A percentile compares a stretch with the other conserved stretches of the same genome.
phyloP scores from a whole-genome alignment of 352 stramenopile species.

The Phytophthora litchii region DNA sequence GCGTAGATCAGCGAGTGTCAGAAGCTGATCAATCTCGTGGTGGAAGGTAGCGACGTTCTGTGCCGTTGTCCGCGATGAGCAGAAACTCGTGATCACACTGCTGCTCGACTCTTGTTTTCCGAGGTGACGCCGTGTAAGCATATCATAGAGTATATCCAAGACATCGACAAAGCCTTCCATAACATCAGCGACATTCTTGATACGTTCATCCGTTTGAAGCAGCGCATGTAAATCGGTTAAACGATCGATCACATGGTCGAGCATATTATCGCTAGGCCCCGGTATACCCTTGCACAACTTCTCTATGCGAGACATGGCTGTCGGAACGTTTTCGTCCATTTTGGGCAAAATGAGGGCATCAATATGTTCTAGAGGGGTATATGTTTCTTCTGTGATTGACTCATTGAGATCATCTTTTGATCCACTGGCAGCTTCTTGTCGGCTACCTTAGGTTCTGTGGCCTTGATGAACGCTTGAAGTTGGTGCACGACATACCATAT shows the following conservation, averaged over 20 bases:
- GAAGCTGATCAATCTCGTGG: slow-evolving; percentile 31
- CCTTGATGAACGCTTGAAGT: slow-evolving; percentile 23
- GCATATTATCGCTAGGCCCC: slow-evolving; percentile 9
- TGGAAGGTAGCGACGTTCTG: slow-evolving; percentile 31
- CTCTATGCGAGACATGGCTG: slow-evolving; percentile 21
- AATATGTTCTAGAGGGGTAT: slow-evolving; percentile 19
- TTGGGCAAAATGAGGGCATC: slow-evolving; percentile 31
- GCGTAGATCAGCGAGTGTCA: slow-evolving; percentile 20
- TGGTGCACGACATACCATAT: slow-evolving; percentile 43
- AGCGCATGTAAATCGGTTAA: slow-evolving; percentile 14
- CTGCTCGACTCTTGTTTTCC: slow-evolving; percentile 19
- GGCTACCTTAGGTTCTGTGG: not conserved
- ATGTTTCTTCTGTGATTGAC: slow-evolving; percentile 5
- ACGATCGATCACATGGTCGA: slow-evolving; percentile 20
- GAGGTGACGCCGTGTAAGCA: slow-evolving; percentile 21
- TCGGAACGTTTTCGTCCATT: slow-evolving; percentile 30
- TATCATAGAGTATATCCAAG: slow-evolving; percentile 25
- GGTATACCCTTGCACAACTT: slow-evolving; percentile 7
- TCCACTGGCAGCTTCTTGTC: slow-evolving; percentile 21
- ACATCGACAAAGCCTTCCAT: slow-evolving; percentile 28
- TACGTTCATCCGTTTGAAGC: slow-evolving; percentile 10
- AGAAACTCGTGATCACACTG: slow-evolving; percentile 23
- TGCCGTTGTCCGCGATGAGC: slow-evolving; percentile 21
- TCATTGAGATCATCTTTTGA: slow-evolving; percentile 29
- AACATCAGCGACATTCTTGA: slow-evolving; percentile 15